These are phyloP conservation scores for Fraxinus pennsylvanica DNA, from an alignment of 257 asterid species.

Conservation along the genomic window DNA sequence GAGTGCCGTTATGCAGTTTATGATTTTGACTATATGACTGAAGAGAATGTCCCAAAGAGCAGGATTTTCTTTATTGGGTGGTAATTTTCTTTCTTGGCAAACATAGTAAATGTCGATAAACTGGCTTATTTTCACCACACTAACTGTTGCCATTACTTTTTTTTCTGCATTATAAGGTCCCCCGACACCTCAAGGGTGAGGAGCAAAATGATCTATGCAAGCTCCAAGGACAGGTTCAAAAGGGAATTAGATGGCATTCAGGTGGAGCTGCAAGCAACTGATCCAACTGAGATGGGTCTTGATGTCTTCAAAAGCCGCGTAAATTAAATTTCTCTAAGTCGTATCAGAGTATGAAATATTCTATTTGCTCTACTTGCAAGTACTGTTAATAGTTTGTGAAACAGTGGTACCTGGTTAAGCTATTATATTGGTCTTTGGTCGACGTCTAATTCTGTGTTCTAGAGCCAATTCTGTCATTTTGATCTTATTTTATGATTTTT, in stretches of 20 bases:
- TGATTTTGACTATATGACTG: slow-evolving; percentile 43
- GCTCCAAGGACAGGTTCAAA: slow-evolving; percentile 51
- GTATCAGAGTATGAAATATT: slow-evolving; percentile 20
- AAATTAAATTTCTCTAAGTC: slow-evolving; percentile 29
- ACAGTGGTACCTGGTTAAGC: slow-evolving; percentile 37
- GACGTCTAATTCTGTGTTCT: slow-evolving; percentile 25
- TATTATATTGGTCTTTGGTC: slow-evolving; percentile 34
- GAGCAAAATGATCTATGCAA: slow-evolving; percentile 49
- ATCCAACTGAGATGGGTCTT: slow-evolving; percentile 45
- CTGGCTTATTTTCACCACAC: background rate
- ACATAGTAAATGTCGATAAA: background rate
- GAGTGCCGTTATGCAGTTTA: slow-evolving; percentile 48
- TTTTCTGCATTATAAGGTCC: slow-evolving; percentile 22
- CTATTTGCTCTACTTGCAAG: slow-evolving; percentile 33
- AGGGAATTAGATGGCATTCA: slow-evolving; percentile 50
- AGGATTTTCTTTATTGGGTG: slow-evolving; percentile 46
- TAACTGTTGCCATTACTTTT: background rate
- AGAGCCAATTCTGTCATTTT: slow-evolving; percentile 13
- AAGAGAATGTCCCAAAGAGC: slow-evolving; percentile 43
- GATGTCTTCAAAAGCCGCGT: slow-evolving; percentile 43
- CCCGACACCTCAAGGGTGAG: slow-evolving; percentile 46
- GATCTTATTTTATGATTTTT: slow-evolving; percentile 21
- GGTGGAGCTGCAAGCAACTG: slow-evolving; percentile 52
- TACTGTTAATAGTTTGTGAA: slow-evolving; percentile 51
- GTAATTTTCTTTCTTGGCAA: slow-evolving; percentile 21